Base-by-base conservation (phyloP, 768 basidiomycete genomes). In the Gloeostereum incarnatum region DNA sequence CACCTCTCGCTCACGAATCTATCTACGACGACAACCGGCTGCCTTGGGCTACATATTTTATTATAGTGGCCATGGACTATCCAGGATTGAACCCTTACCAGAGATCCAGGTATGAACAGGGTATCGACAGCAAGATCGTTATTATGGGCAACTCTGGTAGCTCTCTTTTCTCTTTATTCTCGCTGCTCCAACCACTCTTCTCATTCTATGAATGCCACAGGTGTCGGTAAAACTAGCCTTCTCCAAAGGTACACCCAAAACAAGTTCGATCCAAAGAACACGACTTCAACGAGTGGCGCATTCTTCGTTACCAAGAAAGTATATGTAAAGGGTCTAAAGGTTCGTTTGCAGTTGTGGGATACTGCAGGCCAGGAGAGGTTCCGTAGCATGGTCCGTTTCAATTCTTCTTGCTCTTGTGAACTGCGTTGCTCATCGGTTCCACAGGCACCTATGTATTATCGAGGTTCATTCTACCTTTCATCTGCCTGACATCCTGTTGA, bases 361-460 rank as follows among this genome's bases (percentile, higher is more conserved):
- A 90, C 91, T 45, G 91, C 89, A 38, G 90, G 90, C 21, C 90
- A 93, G 69, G 90, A 92, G 67, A 68, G 90, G 44, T 93, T 92
- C 58, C 73, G 90, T 45, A 85, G 82, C 54, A 88, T 92, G 85
- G 86, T 86, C 44, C 30, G 76, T 61, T 16, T 10, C 35, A 32
- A 31, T 32, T 17, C 13, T 22, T 38, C 33, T 40, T 23, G 31
- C 19, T 32, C 30, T 40, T 29, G 37, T 37, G 45, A 34, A 13
- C 18, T 22, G 34, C 18, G 17, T 20, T 5, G 25, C n/a, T n/a
- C n/a, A 33, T 36, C 27, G 34, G 35, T 16, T n/a, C 45, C 31
- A 35, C 50, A 89, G 89, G 91, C 91, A 50, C 89, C 88, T 49
- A 91, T 94, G 82, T 94, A 93, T 67, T 93, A 93, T 71, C 80